Conservation (phyloP, 257 asterid species). For the Dorcoceras hygrometricum region DNA sequence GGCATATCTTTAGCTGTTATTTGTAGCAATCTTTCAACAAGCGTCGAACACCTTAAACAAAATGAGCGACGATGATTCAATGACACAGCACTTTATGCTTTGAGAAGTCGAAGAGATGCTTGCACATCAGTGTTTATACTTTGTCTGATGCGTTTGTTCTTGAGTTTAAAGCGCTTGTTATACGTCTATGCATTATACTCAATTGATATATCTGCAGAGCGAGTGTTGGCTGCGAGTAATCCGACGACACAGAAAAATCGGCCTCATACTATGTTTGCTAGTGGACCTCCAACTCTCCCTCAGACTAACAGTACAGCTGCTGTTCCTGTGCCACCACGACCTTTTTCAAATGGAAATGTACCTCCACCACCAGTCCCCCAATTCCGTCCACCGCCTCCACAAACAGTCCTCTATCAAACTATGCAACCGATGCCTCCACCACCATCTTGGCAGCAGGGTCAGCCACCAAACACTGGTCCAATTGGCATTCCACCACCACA, state of each 20-base stretch:
- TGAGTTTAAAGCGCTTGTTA: background rate
- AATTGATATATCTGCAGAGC: conserved; percentile 47
- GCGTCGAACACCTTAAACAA: background rate
- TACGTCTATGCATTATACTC: conserved; percentile 5
- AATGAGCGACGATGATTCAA: background rate
- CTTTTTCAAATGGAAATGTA: conserved; percentile 59
- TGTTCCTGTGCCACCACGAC: conserved; percentile 66
- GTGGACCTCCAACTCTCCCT: conserved; percentile 78
- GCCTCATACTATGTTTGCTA: conserved; percentile 95
- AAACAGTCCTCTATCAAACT: conserved; percentile 43
- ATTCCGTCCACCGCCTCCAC: conserved; percentile 65
- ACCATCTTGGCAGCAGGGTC: conserved; percentile 80
- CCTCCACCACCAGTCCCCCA: conserved; percentile 64
- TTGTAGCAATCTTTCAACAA: background rate
- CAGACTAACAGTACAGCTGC: conserved; percentile 53
- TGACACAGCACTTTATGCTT: background rate
- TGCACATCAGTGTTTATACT: background rate
- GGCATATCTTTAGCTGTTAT: background rate
- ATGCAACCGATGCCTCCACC: conserved; percentile 62
- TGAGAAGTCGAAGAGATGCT: background rate
- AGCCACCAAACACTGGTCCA: conserved; percentile 55
- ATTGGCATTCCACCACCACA: conserved; percentile 51
- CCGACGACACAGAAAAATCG: conserved; percentile 70
- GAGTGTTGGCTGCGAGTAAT: conserved; percentile 88
- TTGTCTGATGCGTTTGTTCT: background rate